Evolutionary conservation across 2,329 filamentous ascomycete genomes (phyloP).

Genomic region (Drechslerella stenobrocha): DNA sequence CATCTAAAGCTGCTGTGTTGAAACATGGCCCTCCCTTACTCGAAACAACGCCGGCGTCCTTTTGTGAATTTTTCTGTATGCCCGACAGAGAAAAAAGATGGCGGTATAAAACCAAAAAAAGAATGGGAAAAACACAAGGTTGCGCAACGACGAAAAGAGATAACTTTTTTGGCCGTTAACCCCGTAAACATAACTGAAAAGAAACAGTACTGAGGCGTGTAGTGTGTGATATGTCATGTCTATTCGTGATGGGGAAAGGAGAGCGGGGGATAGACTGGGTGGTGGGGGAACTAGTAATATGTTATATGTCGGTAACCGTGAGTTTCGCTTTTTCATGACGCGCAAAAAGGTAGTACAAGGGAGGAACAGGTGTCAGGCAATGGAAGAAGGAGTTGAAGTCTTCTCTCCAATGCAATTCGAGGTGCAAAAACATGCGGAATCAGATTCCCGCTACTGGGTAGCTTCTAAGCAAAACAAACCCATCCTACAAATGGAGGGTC

Average conservation of each 20-base stretch:
- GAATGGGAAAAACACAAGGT: conserved; percentile 1
- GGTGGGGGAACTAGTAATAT: no score
- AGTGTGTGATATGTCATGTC: conserved; percentile 29
- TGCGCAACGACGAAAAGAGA: conserved; percentile 17
- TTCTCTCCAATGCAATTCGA: conserved; percentile 49
- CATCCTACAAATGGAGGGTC: no score
- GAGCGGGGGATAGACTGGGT: conserved; percentile 5
- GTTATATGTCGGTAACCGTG: conserved; percentile 40
- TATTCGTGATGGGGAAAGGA: conserved; percentile 25
- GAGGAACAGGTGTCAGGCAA: conserved; percentile 48
- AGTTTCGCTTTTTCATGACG: conserved; percentile 50
- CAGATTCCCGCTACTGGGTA: not conserved
- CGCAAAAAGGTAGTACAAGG: conserved; percentile 50
- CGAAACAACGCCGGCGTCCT: conserved; percentile 49
- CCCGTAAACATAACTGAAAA: conserved; percentile 5
- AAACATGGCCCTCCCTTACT: conserved; percentile 50
- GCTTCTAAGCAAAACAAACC: conserved; percentile 68
- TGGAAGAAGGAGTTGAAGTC: conserved; percentile 49
- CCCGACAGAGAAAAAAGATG: conserved; percentile 34
- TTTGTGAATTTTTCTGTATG: conserved; percentile 31
- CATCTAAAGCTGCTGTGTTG: conserved; percentile 50
- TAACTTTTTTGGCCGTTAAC: conserved; percentile 34
- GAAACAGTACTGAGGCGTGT: conserved; percentile 9
- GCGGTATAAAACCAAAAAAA: no score
- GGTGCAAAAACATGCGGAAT: conserved; percentile 16